A percentile compares a stretch with the other conserved stretches of the same genome.
Evolutionary conservation across 441 rosid species (phyloP).

Genomic region (Raphanus hybrid): DNA sequence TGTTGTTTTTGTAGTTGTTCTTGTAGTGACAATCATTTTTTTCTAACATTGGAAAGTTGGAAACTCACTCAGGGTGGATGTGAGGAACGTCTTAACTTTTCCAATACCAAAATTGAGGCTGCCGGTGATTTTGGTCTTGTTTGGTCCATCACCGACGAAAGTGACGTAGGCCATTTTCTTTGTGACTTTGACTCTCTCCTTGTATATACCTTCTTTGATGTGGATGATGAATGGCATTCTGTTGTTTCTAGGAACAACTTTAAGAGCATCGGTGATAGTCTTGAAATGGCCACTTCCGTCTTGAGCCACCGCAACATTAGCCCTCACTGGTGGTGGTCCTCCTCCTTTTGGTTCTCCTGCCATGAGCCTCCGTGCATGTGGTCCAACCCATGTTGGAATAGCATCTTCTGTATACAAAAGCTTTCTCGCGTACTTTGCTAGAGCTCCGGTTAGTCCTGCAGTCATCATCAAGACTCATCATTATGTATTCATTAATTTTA

Average conservation of each 20-base stretch:
- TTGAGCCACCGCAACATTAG: slow-evolving; percentile 65
- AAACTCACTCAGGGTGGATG: slow-evolving; percentile 66
- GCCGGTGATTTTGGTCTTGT: slow-evolving; percentile 71
- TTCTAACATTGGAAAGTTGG: not conserved
- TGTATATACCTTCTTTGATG: slow-evolving; percentile 74
- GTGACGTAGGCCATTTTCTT: slow-evolving; percentile 48
- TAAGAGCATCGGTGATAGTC: slow-evolving; percentile 64
- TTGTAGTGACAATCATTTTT: not conserved
- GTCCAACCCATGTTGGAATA: slow-evolving; percentile 59
- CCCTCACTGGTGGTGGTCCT: slow-evolving; percentile 35
- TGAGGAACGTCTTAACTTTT: slow-evolving; percentile 51
- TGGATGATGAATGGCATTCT: slow-evolving; percentile 54
- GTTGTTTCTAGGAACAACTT: slow-evolving; percentile 46
- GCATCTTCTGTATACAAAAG: slow-evolving; percentile 42
- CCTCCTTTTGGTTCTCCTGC: slow-evolving; percentile 17
- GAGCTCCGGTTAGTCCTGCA: slow-evolving; percentile 31
- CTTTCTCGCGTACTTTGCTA: slow-evolving; percentile 32
- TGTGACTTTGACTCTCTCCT: slow-evolving; percentile 54
- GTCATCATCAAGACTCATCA: slow-evolving; percentile 8
- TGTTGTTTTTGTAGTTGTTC: not conserved
- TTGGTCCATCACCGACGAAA: slow-evolving; percentile 80
- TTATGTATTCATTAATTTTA: not conserved
- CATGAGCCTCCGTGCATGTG: slow-evolving; percentile 48
- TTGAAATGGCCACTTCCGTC: slow-evolving; percentile 77
- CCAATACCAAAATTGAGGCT: slow-evolving; percentile 53